Conservation (phyloP, 495 filamentous ascomycete genomes). For the Neurospora sp. region DNA sequence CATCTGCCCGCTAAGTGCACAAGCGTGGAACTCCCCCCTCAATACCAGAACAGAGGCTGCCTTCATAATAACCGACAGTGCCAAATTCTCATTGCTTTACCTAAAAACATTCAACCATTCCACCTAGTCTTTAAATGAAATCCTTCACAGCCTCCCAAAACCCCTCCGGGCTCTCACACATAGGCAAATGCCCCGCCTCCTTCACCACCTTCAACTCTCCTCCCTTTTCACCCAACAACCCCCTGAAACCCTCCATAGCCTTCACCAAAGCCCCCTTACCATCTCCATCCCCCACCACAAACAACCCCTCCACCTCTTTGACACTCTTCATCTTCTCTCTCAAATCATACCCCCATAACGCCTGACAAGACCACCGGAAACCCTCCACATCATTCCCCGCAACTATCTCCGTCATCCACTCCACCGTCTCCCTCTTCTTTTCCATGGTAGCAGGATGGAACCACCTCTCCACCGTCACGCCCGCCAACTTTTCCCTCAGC, state of each 20-base stretch:
- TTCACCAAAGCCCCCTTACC: constrained; percentile 56
- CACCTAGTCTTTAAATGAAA: constrained; percentile 32
- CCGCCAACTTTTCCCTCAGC: constrained; percentile 38
- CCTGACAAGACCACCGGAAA: constrained; percentile 58
- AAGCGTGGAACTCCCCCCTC: neutral
- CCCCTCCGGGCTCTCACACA: constrained; percentile 62
- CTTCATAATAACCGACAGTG: neutral
- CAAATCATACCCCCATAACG: constrained; percentile 69
- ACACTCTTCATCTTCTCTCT: constrained; percentile 49
- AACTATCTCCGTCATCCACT: constrained; percentile 45
- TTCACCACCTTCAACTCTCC: constrained; percentile 52
- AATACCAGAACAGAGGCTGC: neutral
- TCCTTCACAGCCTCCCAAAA: constrained; percentile 52
- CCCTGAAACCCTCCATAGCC: constrained; percentile 66
- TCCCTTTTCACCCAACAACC: constrained; percentile 37
- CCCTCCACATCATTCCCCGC: constrained; percentile 55
- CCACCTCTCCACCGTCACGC: constrained; percentile 62
- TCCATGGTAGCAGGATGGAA: constrained; percentile 52
- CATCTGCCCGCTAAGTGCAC: neutral
- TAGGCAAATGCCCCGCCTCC: constrained; percentile 67
- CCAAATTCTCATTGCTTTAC: neutral
- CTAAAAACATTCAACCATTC: neutral
- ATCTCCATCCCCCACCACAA: constrained; percentile 62
- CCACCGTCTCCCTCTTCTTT: constrained; percentile 41
- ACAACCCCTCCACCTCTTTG: constrained; percentile 45